These are phyloP conservation scores for Cladosporium sp. DNA, from an alignment of 2,329 filamentous ascomycete genomes.

Conservation along the genomic window DNA sequence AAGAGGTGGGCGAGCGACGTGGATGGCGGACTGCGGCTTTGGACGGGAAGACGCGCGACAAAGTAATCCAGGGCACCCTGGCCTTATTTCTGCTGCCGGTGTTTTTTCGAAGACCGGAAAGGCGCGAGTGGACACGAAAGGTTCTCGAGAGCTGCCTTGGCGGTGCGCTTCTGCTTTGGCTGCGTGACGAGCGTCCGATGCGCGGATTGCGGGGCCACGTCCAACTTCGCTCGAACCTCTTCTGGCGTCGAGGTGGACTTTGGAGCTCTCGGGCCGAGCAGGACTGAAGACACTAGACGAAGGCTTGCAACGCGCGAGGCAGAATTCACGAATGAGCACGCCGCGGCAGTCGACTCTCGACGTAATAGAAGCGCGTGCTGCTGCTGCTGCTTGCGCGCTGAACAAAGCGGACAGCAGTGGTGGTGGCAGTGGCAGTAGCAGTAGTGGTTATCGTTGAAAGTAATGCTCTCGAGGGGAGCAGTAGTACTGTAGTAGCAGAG, in stretches of 20 bases:
- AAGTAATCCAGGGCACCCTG: conserved; percentile 12
- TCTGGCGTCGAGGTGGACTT: not conserved
- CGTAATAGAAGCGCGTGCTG: too few relatives aligned
- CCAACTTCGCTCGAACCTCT: not conserved
- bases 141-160: conserved; percentile 8
- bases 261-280: conserved; percentile 12
- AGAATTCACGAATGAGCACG: not conserved
- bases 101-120: not conserved
- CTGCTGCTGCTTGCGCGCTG: not conserved
- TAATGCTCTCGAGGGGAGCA: not conserved
- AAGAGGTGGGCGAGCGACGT: conserved; percentile 7
- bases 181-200: conserved; percentile 3
- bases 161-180: conserved; percentile 3
- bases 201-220: conserved; percentile 10
- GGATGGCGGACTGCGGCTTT: not conserved
- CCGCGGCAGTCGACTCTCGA: not conserved
- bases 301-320: not conserved
- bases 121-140: conserved; percentile 9
- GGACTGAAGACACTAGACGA: conserved; percentile 1
- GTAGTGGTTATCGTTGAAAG: not conserved
- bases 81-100: not conserved
- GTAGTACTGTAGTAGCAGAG: not conserved
- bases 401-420: not conserved
- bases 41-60: conserved; percentile 4
- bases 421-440: not conserved